Base-by-base conservation (phyloP, 768 basidiomycete species). In the Boletus barrowsii region DNA sequence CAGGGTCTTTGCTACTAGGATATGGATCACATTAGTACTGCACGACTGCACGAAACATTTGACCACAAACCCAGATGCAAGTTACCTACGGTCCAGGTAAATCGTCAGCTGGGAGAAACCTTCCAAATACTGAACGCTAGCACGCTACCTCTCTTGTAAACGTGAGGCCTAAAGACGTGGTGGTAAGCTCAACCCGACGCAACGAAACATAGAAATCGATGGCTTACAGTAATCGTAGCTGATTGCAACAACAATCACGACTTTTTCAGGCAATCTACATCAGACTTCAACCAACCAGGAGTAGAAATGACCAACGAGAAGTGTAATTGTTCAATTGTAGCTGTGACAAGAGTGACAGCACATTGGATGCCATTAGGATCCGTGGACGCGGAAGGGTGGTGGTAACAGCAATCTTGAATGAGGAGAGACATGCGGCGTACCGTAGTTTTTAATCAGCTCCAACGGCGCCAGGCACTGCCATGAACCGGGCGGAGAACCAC, bases 51-150 rank as follows among this genome's bases (percentile, higher is more conserved):
- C 30, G 24, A 33, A n/a, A 18, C 37, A 14, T 29, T 18, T 17
- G 26, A 35, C 35, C 24, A 53, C 53, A n/a, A 8, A 53, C 53
- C 53, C 53, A 53, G n/a, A 53, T 42, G 40, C 36, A 47, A 10
- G 22, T 47, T 15, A 47, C 22, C 53, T 47, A 35, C 29, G 29
- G 29, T 5, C 11, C 14, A 14, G 6, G 10, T 41, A 53, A 47
- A 33, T 17, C 3, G 29, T 52, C 22, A 45, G 43, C 14, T 20
- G 5, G 32, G 17, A 26, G 22, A 11, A 5, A 2, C 3, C 1
- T 35, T 10, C 10, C 14, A 35, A 35, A 13, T 7, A 13, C n/a
- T 17, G 15, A 41, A 9, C 17, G n/a, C n/a, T 13, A 35, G 20
- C n/a, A 44, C 9, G 15, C 8, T 30, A 53, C 51, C 51, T 53